Evolutionary conservation across 2,329 filamentous ascomycete genomes (phyloP).

Genomic region (Boeremia lycopersici): DNA sequence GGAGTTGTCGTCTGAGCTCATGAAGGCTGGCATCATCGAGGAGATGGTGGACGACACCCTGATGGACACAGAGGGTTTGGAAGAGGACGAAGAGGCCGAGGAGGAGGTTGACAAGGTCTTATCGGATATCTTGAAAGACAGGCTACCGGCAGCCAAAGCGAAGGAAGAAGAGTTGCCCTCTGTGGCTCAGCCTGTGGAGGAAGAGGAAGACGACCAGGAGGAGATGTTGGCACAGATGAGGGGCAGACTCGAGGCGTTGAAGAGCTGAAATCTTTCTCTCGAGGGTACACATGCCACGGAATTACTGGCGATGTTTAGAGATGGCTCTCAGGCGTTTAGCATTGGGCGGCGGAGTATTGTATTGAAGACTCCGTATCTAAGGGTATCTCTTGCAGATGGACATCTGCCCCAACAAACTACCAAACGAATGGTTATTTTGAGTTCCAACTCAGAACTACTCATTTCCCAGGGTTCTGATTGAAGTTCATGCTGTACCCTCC

Average conservation of each 20-base stretch:
- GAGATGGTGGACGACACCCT: slow-evolving; percentile 92
- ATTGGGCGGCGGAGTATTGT: background rate
- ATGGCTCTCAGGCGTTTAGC: background rate
- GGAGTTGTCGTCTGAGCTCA: slow-evolving; percentile 82
- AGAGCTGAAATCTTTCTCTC: slow-evolving; percentile 66
- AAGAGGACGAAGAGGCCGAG: slow-evolving; percentile 74
- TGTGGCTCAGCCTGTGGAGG: slow-evolving; percentile 63
- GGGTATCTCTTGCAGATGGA: slow-evolving; percentile 7
- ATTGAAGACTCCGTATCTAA: background rate
- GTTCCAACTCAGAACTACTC: background rate
- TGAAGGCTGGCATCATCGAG: slow-evolving; percentile 95
- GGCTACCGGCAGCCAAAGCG: slow-evolving; percentile 69
- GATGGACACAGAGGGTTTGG: slow-evolving; percentile 70
- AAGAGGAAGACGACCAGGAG: slow-evolving; percentile 85
- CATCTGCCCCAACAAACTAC: background rate
- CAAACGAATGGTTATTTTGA: background rate
- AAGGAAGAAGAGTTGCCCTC: slow-evolving; percentile 59
- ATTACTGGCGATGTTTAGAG: background rate
- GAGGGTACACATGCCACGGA: background rate
- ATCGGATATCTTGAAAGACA: slow-evolving; percentile 86
- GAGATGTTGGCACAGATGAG: slow-evolving; percentile 94
- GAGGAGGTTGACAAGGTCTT: slow-evolving; percentile 90
- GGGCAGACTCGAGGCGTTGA: slow-evolving; percentile 84
- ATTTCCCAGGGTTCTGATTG: slow-evolving; percentile 51
- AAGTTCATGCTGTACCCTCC: slow-evolving; percentile 97